Evolutionary conservation across 1,284 basidiomycete genomes (phyloP), one percentile per base, ranked within the genome.

Genomic region (Ganoderma multipileum): DNA sequence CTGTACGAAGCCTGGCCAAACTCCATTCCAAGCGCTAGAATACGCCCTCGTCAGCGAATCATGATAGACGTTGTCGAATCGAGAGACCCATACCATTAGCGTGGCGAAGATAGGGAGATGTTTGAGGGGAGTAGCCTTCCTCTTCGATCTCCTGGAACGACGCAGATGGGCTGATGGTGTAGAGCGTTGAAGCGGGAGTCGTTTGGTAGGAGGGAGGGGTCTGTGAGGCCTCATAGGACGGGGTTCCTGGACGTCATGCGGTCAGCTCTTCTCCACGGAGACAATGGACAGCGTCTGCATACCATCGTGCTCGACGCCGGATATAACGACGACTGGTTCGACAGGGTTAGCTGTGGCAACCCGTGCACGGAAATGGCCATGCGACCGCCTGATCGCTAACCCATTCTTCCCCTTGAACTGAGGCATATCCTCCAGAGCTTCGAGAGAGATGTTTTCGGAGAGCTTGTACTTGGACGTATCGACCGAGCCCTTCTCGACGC

Each of bases 371-470:
- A 23, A n/a, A 20, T 16, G 47, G 3, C n/a, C 7, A 41, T 50
- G 58, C 57, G 47, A 60, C 8, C 61, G 57, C 28, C 66, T 50
- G 54, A 64, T 60, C 50, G 63, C 62, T 20, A 67, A n/a, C 3
- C 66, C 66, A 2, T 36, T 33, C 57, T 64, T 67, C 20, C 66
- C 66, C 9, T 20, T 67, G 66, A 60, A 67, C 62, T 64, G 66
- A 9, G 66, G 67, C 30, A 62, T 12, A 12, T 11, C 54, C 38
- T 55, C 60, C 1, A 68, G 39, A 11, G 39, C 20, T 8, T 68
- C 63, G 6, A 61, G 30, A 30, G 59, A 28, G 18, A 26, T 44
- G n/a, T 26, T 3, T 14, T 38, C 18, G 8, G 63, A 57, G 20
- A 54, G 16, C 39, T 16, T 52, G 23, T 58, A 71, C 39, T 26